phyloP scores from a whole-genome alignment of 129 eudicot genomes.

The carrot (Daucus carota) region DH1_v3.0 NC_030381.2:33546001-33546500 shows the following conservation, averaged over 20 bases:
- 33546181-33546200: neutral
- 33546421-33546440: too few relatives aligned
- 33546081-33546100: neutral
- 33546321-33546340: constrained; percentile 8
- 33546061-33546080: neutral
- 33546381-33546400: constrained; percentile 17
- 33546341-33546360: constrained; percentile 5
- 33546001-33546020: neutral
- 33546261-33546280: constrained; percentile 19
- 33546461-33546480: too few relatives aligned
- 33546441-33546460: neutral
- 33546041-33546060: neutral
- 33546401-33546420: neutral
- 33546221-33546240: constrained; percentile 20
- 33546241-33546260: constrained; percentile 16
- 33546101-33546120: constrained; percentile 4
- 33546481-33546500: too few relatives aligned
- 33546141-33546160: neutral
- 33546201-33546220: constrained; percentile 23
- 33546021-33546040: neutral
- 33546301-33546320: constrained; percentile 21
- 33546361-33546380: constrained; percentile 4
- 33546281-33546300: constrained; percentile 20
- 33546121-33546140: neutral
- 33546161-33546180: neutral